phyloP scores from a whole-genome alignment of 1,284 basidiomycete species.

The Ustilago shanxiensis region DNA sequence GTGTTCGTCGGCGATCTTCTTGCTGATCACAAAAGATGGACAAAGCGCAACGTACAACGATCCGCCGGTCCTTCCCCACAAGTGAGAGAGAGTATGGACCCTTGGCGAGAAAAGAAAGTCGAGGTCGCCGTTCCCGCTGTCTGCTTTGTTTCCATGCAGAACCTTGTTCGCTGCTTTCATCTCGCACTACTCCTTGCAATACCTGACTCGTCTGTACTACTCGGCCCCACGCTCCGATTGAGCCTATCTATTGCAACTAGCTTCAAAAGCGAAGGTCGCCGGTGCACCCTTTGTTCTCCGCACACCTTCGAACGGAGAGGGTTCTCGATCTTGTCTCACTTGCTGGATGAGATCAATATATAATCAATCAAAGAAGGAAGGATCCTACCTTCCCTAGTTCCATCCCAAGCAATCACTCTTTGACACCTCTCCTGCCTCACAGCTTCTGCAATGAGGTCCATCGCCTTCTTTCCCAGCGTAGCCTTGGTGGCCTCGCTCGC shows the following conservation, averaged over 20 bases:
- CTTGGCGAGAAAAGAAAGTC: not conserved
- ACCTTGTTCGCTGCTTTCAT: not conserved
- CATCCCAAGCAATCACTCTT: not conserved
- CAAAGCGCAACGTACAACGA: not conserved
- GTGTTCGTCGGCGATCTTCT: not conserved
- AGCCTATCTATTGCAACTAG: not conserved
- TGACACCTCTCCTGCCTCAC: not conserved
- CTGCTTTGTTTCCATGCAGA: not conserved
- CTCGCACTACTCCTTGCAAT: not conserved
- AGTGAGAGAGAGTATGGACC: not conserved
- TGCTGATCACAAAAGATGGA: not conserved
- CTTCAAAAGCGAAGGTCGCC: not conserved
- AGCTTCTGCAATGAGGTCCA: constrained; percentile 7
- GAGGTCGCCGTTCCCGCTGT: not conserved
- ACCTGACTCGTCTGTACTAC: no score
- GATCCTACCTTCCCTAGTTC: not conserved
- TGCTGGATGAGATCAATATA: not conserved
- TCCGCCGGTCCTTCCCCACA: not conserved
- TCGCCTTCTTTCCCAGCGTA: constrained; percentile 12
- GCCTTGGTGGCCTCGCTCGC: constrained; percentile 5
- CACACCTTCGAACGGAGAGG: no score
- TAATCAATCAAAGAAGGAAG: not conserved
- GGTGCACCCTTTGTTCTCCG: not conserved
- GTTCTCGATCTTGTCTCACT: not conserved
- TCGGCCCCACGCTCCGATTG: not conserved